Evolutionary conservation across 2,329 filamentous ascomycete species (phyloP).

Genomic region (Ascocoryne sarcoides): DNA sequence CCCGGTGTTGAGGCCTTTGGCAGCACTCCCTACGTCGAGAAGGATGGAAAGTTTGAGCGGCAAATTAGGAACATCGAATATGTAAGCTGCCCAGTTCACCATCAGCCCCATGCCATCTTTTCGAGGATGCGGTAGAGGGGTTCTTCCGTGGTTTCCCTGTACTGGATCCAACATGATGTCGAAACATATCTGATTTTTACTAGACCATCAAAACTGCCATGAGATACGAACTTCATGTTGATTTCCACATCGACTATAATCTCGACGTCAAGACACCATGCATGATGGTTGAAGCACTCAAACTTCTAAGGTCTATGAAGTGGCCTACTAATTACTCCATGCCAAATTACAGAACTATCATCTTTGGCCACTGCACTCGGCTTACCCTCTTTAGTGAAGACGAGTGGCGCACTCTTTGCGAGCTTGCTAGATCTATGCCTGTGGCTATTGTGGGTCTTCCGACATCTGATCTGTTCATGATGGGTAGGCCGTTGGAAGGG

Average conservation of each 20-base stretch:
- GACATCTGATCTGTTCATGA: slow-evolving; percentile 66
- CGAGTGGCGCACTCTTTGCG: slow-evolving; percentile 41
- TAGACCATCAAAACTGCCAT: slow-evolving; percentile 43
- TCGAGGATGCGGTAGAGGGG: no score
- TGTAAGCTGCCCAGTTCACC: no score
- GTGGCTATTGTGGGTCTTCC: slow-evolving; percentile 61
- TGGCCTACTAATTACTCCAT: slow-evolving; percentile 36
- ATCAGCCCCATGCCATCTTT: no score
- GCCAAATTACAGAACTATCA: slow-evolving; percentile 37
- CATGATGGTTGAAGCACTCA: slow-evolving; percentile 45
- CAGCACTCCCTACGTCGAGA: slow-evolving; percentile 63
- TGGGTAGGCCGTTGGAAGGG: slow-evolving; percentile 37
- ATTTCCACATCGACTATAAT: slow-evolving; percentile 67
- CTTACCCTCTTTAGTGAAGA: slow-evolving; percentile 45
- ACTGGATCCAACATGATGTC: background rate
- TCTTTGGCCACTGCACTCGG: slow-evolving; percentile 61
- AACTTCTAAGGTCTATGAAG: slow-evolving; percentile 36
- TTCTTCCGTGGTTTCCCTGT: background rate
- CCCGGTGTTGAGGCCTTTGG: slow-evolving; percentile 50
- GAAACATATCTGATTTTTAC: background rate
- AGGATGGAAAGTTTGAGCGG: slow-evolving; percentile 29
- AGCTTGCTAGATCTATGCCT: slow-evolving; percentile 43
- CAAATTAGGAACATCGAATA: slow-evolving; percentile 52
- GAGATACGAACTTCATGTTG: slow-evolving; percentile 45
- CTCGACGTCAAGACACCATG: slow-evolving; percentile 41